phyloP scores from a whole-genome alignment of 352 stramenopile species.

The Pythium pyrilobum region DNA sequence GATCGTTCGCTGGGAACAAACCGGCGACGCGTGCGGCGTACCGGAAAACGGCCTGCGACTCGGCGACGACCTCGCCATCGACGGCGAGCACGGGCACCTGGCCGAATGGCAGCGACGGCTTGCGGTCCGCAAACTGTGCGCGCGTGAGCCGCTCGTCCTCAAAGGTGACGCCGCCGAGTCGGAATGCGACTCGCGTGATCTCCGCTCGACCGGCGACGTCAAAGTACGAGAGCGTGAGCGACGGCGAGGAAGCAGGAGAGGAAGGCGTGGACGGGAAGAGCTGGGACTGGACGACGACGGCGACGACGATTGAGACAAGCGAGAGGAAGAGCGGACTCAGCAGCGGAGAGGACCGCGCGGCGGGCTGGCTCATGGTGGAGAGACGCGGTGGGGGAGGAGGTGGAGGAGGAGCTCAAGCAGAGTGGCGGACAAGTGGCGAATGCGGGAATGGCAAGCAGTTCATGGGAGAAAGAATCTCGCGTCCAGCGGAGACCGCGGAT shows the following conservation, averaged over 20 bases:
- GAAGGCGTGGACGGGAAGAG: no score
- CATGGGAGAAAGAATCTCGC: no score
- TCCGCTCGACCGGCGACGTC: neutral
- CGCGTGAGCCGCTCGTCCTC: slow-evolving; percentile 24
- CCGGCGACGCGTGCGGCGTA: slow-evolving; percentile 48
- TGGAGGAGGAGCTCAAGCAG: no score
- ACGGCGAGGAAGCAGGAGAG: neutral
- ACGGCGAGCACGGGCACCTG: slow-evolving; percentile 30
- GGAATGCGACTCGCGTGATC: slow-evolving; percentile 20
- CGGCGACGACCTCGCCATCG: slow-evolving; percentile 32
- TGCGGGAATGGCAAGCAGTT: no score
- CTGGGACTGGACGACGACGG: neutral
- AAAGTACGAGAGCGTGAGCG: neutral
- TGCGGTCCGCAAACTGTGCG: slow-evolving; percentile 21
- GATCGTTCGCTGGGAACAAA: slow-evolving; percentile 22
- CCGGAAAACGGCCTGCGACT: slow-evolving; percentile 49
- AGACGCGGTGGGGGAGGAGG: no score
- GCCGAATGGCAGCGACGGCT: slow-evolving; percentile 20
- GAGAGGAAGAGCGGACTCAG: neutral
- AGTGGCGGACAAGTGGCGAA: no score
- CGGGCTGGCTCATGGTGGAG: no score
- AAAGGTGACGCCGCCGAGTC: slow-evolving; percentile 26
- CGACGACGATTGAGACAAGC: neutral
- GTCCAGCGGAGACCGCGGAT: no score
- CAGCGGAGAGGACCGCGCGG: no score